A percentile compares a stretch with the other conserved stretches of the same genome.
phyloP scores from a whole-genome alignment of 345 rosid species.

The Salix suchowensis region DNA sequence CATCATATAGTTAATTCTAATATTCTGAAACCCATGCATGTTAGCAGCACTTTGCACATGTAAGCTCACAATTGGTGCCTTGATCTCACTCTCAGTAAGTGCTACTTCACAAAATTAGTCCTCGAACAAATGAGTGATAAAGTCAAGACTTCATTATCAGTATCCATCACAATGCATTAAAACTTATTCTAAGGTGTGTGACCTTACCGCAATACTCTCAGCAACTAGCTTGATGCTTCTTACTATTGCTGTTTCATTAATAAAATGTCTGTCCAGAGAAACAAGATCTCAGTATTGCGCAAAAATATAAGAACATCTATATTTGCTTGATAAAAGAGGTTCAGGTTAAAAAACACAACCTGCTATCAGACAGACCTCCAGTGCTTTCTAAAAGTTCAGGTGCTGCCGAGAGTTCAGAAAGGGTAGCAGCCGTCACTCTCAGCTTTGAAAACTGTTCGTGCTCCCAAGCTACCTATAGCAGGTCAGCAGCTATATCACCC shows the following conservation, averaged over 20 bases:
- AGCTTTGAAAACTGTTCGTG: slow-evolving; percentile 96
- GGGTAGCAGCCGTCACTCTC: slow-evolving; percentile 93
- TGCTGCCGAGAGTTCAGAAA: slow-evolving; percentile 68
- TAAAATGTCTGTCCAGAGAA: slow-evolving; percentile 51
- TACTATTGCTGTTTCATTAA: slow-evolving; percentile 57
- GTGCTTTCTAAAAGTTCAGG: slow-evolving; percentile 73
- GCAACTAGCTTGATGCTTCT: slow-evolving; percentile 80
- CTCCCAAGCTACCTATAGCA: slow-evolving; percentile 98
- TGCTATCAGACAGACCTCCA: slow-evolving; percentile 77
- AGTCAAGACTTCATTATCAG: slow-evolving; percentile 6
- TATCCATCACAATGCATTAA: not conserved
- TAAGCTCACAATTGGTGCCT: not conserved
- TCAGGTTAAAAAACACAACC: slow-evolving; percentile 38
- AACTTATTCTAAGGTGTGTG: not conserved
- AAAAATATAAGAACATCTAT: not conserved
- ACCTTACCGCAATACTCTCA: slow-evolving; percentile 87
- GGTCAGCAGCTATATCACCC: slow-evolving; percentile 30
- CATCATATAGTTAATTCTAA: not conserved
- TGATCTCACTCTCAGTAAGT: not conserved
- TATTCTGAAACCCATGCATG: not conserved
- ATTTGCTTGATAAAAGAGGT: not conserved
- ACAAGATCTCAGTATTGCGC: slow-evolving; percentile 14
- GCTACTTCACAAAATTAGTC: not conserved
- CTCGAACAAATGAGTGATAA: not conserved
- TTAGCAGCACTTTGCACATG: not conserved